Conservation (phyloP, 495 filamentous ascomycete species). For the Neurospora intermedia region DNA sequence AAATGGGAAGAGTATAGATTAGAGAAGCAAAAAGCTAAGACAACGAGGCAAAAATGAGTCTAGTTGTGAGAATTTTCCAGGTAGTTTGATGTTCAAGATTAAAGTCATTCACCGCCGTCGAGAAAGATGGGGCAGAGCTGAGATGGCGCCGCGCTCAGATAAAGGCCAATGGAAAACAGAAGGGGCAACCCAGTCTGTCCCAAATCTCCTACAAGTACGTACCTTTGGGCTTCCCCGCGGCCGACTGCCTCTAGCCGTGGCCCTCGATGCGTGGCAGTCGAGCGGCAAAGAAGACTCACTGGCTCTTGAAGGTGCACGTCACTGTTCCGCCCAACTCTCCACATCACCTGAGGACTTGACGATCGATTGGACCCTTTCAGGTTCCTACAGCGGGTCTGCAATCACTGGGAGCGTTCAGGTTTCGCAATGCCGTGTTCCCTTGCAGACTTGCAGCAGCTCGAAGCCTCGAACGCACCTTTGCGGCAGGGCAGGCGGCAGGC, state of each 20-base stretch:
- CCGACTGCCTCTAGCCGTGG: not conserved
- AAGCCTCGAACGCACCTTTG: not conserved
- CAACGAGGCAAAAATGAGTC: constrained; percentile 1
- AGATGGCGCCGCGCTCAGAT: constrained; percentile 4
- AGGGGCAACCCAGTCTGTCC: not conserved
- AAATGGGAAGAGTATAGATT: not conserved
- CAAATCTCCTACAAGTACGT: not conserved
- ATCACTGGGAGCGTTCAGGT: not conserved
- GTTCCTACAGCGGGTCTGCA: not conserved
- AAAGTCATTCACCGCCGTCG: constrained; percentile 18
- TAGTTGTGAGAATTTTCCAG: constrained; percentile 3
- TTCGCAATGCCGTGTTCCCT: not conserved
- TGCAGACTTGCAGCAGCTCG: not conserved
- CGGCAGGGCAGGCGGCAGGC: not conserved
- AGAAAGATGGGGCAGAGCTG: not conserved
- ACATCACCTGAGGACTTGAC: not conserved
- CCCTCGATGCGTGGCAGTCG: not conserved
- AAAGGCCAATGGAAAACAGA: constrained; percentile 3
- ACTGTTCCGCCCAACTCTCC: not conserved
- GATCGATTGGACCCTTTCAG: not conserved
- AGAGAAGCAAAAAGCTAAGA: not conserved
- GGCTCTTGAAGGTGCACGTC: not conserved
- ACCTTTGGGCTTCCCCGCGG: not conserved
- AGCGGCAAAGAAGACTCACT: not conserved
- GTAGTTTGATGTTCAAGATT: constrained; percentile 1